Evolutionary conservation across 805 yeast species (phyloP).

Genomic region (Cyberlindnera japonica): DNA sequence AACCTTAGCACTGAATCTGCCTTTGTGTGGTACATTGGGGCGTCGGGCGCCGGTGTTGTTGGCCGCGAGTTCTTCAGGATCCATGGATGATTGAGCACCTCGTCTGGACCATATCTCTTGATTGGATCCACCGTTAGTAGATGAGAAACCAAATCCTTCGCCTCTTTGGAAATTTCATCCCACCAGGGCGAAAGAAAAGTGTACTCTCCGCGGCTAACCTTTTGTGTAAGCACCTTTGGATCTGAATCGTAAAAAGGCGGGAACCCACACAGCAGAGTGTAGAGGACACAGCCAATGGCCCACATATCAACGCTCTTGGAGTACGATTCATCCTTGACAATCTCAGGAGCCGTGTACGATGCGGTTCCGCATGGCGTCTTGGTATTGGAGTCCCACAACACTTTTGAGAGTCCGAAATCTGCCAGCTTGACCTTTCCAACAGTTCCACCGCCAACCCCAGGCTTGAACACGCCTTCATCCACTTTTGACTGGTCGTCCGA

Average conservation of each 20-base stretch:
- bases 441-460: conserved; percentile 57
- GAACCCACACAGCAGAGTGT: conserved; percentile 67
- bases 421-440: conserved; percentile 64
- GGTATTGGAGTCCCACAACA: conserved; percentile 45
- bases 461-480: conserved; percentile 58
- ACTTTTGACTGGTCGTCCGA: conserved; percentile 54
- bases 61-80: conserved; percentile 44
- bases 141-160: conserved; percentile 74
- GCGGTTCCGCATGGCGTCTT: conserved; percentile 77
- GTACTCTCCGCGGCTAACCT: conserved; percentile 69
- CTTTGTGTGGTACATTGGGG: conserved; percentile 25
- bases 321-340: conserved; percentile 54
- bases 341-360: conserved; percentile 74
- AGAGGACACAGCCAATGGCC: conserved; percentile 70
- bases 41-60: conserved; percentile 49
- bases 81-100: conserved; percentile 79
- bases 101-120: conserved; percentile 72
- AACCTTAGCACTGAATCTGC: conserved; percentile 22
- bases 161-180: conserved; percentile 84
- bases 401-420: conserved; percentile 68
- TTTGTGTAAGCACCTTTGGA: conserved; percentile 73
- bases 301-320: conserved; percentile 69
- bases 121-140: conserved; percentile 83
- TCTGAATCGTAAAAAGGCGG: conserved; percentile 86
- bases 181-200: conserved; percentile 81